Percentiles rank a stretch among this genome's conserved stretches.
These are phyloP conservation scores for Fusarium begoniae DNA, from an alignment of 2,329 filamentous ascomycete species.

Conservation along the genomic window DNA sequence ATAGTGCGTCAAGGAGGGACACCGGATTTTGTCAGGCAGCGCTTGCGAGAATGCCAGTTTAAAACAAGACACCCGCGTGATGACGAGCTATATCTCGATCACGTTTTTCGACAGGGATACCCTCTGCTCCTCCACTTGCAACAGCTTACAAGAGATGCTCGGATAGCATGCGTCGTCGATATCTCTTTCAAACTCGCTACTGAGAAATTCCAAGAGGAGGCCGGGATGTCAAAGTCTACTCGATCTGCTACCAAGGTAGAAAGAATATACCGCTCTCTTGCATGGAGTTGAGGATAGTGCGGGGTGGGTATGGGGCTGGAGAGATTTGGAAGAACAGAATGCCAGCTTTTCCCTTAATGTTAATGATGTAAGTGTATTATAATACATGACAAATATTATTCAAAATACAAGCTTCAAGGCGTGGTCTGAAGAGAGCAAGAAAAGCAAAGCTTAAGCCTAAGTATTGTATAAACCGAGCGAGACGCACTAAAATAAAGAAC, in stretches of 20 bases:
- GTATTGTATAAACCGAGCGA: fast-evolving
- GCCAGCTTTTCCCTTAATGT: fast-evolving
- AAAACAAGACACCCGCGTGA: fast-evolving
- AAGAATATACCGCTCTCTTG: background rate
- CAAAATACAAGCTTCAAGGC: fast-evolving
- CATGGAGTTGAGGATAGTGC: background rate
- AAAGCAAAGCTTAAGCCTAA: too few relatives aligned
- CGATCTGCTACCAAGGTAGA: background rate
- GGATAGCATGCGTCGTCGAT: background rate
- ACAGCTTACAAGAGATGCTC: background rate
- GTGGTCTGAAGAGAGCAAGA: fast-evolving
- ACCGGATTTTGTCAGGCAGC: background rate
- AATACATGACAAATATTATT: background rate
- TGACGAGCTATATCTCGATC: background rate
- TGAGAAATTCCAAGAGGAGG: background rate
- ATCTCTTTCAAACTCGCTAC: background rate
- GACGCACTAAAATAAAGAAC: fast-evolving
- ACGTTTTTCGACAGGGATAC: background rate
- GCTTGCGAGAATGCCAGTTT: background rate
- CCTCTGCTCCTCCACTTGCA: background rate
- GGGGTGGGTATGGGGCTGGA: too few relatives aligned
- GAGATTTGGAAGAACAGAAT: background rate
- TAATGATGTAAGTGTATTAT: fast-evolving
- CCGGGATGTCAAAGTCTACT: background rate
- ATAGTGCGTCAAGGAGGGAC: background rate